Percentiles rank a stretch among this genome's conserved stretches.
Evolutionary conservation across 2,329 filamentous ascomycete species (phyloP).

Genomic region (Botrytis elliptica): DNA sequence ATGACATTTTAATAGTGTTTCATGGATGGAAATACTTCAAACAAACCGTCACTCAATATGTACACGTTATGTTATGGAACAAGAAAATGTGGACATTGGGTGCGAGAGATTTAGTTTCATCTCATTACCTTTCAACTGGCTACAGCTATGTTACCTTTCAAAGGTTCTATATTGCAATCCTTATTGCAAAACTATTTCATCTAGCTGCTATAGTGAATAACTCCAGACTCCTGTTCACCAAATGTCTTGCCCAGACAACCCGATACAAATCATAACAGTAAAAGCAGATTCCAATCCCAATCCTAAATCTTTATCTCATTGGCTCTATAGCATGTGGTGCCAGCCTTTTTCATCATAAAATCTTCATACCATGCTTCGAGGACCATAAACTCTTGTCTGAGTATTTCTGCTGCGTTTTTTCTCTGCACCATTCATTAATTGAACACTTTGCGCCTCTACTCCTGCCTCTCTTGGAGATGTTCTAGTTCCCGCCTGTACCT

Average conservation of each 20-base stretch:
- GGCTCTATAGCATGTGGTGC: neutral
- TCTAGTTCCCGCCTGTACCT: neutral
- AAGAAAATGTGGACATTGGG: neutral
- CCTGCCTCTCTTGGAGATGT: neutral
- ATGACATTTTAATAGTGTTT: rapidly evolving
- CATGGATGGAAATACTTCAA: neutral
- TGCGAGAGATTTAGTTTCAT: neutral
- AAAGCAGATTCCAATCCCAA: neutral
- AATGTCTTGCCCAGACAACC: neutral
- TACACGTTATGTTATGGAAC: neutral
- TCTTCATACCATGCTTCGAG: neutral
- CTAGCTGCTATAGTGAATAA: neutral
- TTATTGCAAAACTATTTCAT: neutral
- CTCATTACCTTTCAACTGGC: neutral
- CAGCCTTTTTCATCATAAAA: neutral
- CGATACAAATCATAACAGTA: neutral
- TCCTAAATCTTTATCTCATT: neutral
- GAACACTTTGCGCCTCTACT: neutral
- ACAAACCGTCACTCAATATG: neutral
- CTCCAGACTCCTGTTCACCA: neutral
- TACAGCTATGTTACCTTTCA: neutral
- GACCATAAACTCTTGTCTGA: neutral
- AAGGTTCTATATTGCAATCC: neutral
- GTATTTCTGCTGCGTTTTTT: neutral
- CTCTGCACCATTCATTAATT: neutral